phyloP scores from a whole-genome alignment of 306 rosid genomes.

The Prunus davidiana region DNA sequence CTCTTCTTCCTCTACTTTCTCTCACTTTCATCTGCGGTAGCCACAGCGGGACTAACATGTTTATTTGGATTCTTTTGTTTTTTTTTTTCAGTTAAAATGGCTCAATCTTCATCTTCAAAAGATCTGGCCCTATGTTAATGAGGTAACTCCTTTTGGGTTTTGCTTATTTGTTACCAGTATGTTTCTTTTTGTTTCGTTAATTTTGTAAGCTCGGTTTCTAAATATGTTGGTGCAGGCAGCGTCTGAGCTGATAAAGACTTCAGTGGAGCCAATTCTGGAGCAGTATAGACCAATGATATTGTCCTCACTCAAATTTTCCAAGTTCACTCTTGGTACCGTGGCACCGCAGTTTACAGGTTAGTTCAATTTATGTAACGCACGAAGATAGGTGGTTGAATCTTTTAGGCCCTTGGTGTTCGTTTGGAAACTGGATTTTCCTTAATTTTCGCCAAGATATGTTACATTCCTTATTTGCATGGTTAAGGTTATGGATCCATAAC shows the following conservation, averaged over 20 bases:
- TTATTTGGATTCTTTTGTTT: background rate
- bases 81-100: constrained; percentile 65
- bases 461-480: background rate
- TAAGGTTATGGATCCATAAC: background rate
- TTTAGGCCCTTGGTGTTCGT: background rate
- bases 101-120: constrained; percentile 70
- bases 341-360: constrained; percentile 94
- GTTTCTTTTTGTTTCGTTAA: background rate
- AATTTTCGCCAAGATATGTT: background rate
- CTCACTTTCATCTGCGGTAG: background rate
- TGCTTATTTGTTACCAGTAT: background rate
- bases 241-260: constrained; percentile 82
- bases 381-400: background rate
- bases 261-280: constrained; percentile 83
- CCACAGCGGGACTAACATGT: constrained; percentile 1
- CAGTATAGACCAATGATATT: constrained; percentile 67
- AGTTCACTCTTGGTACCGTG: constrained; percentile 92
- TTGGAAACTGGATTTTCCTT: background rate
- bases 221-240: constrained; percentile 59
- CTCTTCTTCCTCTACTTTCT: background rate
- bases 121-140: constrained; percentile 95
- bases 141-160: constrained; percentile 40
- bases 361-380: constrained; percentile 14
- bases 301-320: constrained; percentile 80
- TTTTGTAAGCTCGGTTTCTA: background rate